Evolutionary conservation across 768 basidiomycete species (phyloP), one percentile per base, ranked within the genome.

Genomic region (Auriculariales sp.): DNA sequence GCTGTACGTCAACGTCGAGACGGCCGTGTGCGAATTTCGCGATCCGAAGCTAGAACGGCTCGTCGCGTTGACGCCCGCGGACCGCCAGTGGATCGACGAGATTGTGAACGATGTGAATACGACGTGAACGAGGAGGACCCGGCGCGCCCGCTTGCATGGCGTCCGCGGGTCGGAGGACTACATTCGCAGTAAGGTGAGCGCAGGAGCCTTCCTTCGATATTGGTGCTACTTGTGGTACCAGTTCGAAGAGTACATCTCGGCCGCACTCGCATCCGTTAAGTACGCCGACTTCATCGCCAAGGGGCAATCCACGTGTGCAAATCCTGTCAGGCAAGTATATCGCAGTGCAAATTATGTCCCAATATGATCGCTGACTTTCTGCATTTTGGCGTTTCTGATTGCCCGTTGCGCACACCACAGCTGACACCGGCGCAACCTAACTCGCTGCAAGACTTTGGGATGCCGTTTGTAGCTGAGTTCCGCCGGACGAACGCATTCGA

Each of bases 81-180:
- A 98, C 62, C 71, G 94, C 52, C 93, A 88, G 63, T 99, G 95
- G 95, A 89, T 98, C 76, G 93, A 98, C 59, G 91, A 94, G 56
- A 79, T 94, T 50, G 75, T 93, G 33, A 77, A 72, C 48, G 88
- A 90, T 53, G 89, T 94, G 10, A 88, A 88, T 53, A 79, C 85
- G 47, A 74, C 74, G 6, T 93, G 83, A 74, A 77, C 50, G 76
- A 79, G 3, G 68, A 67, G 9, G 82, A 85, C 55, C 74, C 81
- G 1, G 66, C 65, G 3, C 70, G 70, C 49, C 71, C 74, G 2
- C 57, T 65, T 12, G 72, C 27, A 77, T 92, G 72, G 78, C 79
- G 79, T 87, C n/a, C n/a, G n/a, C n/a, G 95, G 94, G 11, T 91
- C 88, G 56, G 95, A 99, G 57, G 95, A 99, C 62, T 97, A 93